Percentiles rank a stretch among this genome's conserved stretches.
Conservation (phyloP, 1,284 basidiomycete genomes). For the Hemileia vastatrix region DNA sequence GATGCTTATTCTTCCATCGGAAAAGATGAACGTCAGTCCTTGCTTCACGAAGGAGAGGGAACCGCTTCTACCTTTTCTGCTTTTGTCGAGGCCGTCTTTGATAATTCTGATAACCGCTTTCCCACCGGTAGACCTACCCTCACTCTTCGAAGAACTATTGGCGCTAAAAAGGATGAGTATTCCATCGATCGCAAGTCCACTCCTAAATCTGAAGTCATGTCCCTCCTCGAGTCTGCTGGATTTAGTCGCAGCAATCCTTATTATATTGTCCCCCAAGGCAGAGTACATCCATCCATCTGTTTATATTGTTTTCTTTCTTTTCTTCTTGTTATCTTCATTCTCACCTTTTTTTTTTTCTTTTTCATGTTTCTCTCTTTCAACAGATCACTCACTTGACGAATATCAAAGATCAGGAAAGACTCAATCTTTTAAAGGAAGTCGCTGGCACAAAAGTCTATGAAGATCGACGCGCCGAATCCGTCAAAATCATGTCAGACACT, state of each 20-base stretch:
- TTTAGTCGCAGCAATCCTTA: slow-evolving; percentile 97
- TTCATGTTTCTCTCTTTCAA: too few relatives aligned
- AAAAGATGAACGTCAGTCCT: slow-evolving; percentile 78
- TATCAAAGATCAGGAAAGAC: slow-evolving; percentile 87
- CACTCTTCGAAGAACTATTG: slow-evolving; percentile 80
- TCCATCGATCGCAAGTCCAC: slow-evolving; percentile 90
- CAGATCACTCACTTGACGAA: slow-evolving; percentile 95
- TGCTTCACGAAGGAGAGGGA: slow-evolving; percentile 86
- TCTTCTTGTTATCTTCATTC: background rate
- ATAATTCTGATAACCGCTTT: slow-evolving; percentile 64
- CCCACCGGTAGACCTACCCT: slow-evolving; percentile 75
- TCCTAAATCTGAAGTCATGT: slow-evolving; percentile 95
- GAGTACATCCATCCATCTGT: slow-evolving; percentile 53
- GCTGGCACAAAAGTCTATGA: slow-evolving; percentile 98
- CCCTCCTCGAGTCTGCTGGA: slow-evolving; percentile 83
- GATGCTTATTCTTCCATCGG: slow-evolving; percentile 96
- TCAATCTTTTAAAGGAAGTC: slow-evolving; percentile 90
- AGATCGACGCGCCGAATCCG: slow-evolving; percentile 78
- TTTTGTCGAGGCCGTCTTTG: slow-evolving; percentile 58
- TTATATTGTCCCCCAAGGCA: slow-evolving; percentile 96
- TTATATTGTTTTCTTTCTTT: slow-evolving; percentile 17
- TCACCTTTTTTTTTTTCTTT: background rate
- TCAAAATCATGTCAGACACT: slow-evolving; percentile 96
- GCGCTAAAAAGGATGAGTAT: slow-evolving; percentile 98
- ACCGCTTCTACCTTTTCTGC: slow-evolving; percentile 83